Conservation (phyloP, 2,329 filamentous ascomycete species). For the Xylariales sp. region DNA sequence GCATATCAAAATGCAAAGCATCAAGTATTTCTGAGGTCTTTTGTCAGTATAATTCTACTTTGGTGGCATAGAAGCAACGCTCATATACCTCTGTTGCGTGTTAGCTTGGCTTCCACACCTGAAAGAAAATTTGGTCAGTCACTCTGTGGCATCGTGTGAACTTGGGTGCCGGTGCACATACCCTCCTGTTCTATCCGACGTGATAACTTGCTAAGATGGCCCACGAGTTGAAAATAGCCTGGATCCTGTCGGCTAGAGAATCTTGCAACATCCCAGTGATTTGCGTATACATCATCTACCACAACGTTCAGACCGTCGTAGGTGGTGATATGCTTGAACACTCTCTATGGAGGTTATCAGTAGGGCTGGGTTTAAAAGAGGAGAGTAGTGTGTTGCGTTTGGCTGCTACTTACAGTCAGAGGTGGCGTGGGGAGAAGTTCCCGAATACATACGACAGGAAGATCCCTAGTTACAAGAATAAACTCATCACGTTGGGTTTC, state of each 20-base stretch:
- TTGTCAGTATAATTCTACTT: background rate
- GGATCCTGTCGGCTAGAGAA: conserved; percentile 4
- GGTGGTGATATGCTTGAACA: conserved; percentile 3
- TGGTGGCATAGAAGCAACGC: background rate
- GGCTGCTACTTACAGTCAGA: background rate
- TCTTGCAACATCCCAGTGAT: conserved; percentile 7
- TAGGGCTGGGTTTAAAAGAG: background rate
- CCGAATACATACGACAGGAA: conserved; percentile 7
- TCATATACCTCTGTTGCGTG: conserved; percentile 4
- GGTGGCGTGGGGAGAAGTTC: background rate
- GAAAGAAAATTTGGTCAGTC: background rate
- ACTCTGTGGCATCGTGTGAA: too few species aligned
- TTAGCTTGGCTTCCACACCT: conserved; percentile 3
- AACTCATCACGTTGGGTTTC: conserved; percentile 7
- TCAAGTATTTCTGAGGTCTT: conserved; percentile 4
- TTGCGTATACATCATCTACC: conserved; percentile 6
- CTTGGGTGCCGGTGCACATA: background rate
- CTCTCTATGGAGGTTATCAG: background rate
- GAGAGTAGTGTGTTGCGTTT: too few species aligned
- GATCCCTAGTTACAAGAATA: conserved; percentile 5
- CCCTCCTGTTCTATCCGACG: conserved; percentile 1
- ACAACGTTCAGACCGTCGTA: conserved; percentile 8
- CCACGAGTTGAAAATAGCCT: conserved; percentile 7
- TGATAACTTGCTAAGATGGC: conserved; percentile 5
- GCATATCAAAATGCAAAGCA: conserved; percentile 9